Conservation (phyloP, 495 filamentous ascomycete species). For the Talaromyces stipitatus region DNA sequence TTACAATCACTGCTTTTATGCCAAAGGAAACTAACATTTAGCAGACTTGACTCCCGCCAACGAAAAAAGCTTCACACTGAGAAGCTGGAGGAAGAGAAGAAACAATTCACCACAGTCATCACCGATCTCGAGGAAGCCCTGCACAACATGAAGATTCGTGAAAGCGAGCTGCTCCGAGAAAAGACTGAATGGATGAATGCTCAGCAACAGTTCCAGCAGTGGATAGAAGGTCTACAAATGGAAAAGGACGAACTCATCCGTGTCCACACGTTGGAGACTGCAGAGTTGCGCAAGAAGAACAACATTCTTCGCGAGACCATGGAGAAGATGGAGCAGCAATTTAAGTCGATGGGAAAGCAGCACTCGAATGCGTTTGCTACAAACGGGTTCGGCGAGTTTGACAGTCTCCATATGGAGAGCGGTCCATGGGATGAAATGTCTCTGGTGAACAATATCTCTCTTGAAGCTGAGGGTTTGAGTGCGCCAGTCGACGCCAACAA, state of each 20-base stretch:
- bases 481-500: constrained; percentile 11
- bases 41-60: constrained; percentile 88
- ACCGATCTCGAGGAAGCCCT: constrained; percentile 74
- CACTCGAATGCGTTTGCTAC: constrained; percentile 52
- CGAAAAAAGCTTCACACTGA: constrained; percentile 99
- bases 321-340: constrained; percentile 65
- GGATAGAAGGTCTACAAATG: constrained; percentile 66
- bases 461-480: constrained; percentile 36
- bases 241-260: constrained; percentile 91
- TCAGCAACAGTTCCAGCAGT: constrained; percentile 63
- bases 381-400: constrained; percentile 71
- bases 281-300: constrained; percentile 93
- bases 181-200: constrained; percentile 58
- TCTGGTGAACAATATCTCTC: constrained; percentile 52
- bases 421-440: constrained; percentile 72
- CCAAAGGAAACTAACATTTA: constrained; percentile 25
- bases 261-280: constrained; percentile 85
- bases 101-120: constrained; percentile 70
- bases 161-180: constrained; percentile 55
- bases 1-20: constrained; percentile 8
- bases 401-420: constrained; percentile 70
- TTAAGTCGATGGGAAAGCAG: constrained; percentile 36
- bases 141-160: constrained; percentile 43
- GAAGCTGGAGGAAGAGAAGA: constrained; percentile 94
- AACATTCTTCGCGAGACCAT: constrained; percentile 79